Conservation (phyloP, 1,139 yeast species). For the Sugiyamaella sp. region DNA sequence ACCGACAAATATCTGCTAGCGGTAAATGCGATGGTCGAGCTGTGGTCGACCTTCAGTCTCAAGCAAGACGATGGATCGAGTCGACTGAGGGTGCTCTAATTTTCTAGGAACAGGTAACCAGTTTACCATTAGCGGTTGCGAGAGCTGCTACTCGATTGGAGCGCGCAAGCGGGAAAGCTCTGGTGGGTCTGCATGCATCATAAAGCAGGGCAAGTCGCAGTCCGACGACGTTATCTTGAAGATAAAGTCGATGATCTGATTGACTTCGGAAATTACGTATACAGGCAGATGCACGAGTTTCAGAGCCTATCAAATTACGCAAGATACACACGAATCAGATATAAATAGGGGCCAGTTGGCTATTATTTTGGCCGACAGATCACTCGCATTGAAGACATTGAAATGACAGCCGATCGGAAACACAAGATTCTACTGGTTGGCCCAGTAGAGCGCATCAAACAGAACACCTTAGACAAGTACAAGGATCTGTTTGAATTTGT, state of each 20-base stretch:
- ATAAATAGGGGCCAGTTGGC: not conserved
- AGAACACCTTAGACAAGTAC: slow-evolving; percentile 9
- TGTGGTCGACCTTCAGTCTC: too few relatives aligned
- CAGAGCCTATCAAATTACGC: not conserved
- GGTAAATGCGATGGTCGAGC: too few relatives aligned
- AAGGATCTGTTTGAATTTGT: slow-evolving; percentile 16
- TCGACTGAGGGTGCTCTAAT: too few relatives aligned
- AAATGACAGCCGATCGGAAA: slow-evolving; percentile 17
- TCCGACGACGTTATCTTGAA: slow-evolving; percentile 13
- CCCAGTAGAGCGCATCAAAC: slow-evolving; percentile 6
- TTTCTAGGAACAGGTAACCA: too few relatives aligned
- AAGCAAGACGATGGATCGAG: too few relatives aligned
- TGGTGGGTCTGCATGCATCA: too few relatives aligned
- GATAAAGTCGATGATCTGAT: slow-evolving; percentile 10
- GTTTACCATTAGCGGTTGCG: too few relatives aligned
- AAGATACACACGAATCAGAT: not conserved
- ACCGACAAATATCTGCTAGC: too few relatives aligned
- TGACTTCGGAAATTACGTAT: slow-evolving; percentile 8
- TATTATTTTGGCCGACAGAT: not conserved
- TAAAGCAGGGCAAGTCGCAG: slow-evolving; percentile 6
- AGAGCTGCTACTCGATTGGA: too few relatives aligned
- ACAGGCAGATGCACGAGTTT: not conserved
- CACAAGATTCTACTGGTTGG: slow-evolving; percentile 18
- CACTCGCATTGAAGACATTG: not conserved
- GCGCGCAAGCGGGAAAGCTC: too few relatives aligned